Evolutionary conservation across 179 eudicot species (phyloP).

Genomic region (Spinacia oleracea): DNA sequence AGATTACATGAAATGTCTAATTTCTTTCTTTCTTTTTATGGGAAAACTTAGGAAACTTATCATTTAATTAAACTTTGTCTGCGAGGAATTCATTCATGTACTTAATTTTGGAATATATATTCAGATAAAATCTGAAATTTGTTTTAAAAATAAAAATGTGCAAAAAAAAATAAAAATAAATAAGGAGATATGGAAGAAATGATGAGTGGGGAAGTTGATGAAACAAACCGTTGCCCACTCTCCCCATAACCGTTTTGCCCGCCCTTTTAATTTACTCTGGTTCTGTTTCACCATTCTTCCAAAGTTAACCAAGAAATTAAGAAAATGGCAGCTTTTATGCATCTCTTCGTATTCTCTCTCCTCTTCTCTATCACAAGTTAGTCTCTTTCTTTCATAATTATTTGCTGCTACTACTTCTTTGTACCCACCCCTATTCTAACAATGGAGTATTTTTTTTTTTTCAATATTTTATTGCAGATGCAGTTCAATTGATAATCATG

Average conservation of each 20-base stretch:
- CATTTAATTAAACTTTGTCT: no score
- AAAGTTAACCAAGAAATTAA: background rate
- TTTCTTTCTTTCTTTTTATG: no score
- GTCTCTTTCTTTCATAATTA: background rate
- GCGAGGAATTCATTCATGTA: no score
- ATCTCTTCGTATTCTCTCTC: slow-evolving; percentile 13
- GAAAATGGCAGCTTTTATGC: slow-evolving; percentile 26
- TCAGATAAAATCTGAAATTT: background rate
- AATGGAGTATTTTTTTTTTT: background rate
- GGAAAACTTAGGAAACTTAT: no score
- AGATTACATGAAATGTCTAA: background rate
- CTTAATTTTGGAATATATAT: background rate
- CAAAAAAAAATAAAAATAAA: background rate
- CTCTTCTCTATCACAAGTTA: slow-evolving; percentile 19
- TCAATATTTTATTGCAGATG: no score
- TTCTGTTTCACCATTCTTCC: background rate
- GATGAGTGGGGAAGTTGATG: slow-evolving; percentile 14
- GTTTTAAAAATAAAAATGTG: background rate
- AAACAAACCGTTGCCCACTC: slow-evolving; percentile 27
- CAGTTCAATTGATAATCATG: slow-evolving; percentile 58
- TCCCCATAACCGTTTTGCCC: slow-evolving; percentile 17
- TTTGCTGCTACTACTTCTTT: background rate
- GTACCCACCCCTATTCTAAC: background rate
- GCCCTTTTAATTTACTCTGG: background rate
- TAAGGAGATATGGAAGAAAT: slow-evolving; percentile 9